Evolutionary conservation across 345 rosid genomes (phyloP).

Genomic region (Toxicodendron radicans): DNA sequence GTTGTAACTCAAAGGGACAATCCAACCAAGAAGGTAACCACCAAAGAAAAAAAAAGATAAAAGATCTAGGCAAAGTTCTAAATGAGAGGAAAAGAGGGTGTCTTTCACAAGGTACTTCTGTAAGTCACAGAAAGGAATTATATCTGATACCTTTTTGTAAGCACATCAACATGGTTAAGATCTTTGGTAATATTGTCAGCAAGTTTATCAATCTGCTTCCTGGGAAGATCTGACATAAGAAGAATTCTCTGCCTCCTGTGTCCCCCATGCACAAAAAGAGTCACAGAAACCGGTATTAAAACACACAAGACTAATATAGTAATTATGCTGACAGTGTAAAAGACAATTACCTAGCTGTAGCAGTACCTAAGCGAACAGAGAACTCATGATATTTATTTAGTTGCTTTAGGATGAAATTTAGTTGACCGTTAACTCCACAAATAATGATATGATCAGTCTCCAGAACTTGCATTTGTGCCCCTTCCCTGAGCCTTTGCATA

Average conservation of each 20-base stretch:
- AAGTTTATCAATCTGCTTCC: constrained; percentile 90
- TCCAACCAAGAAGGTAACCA: neutral
- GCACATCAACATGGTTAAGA: constrained; percentile 80
- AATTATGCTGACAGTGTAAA: constrained; percentile 9
- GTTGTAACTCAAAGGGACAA: neutral
- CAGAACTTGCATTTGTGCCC: constrained; percentile 91
- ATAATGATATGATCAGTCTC: constrained; percentile 91
- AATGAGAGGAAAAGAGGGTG: neutral
- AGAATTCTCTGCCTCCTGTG: constrained; percentile 91
- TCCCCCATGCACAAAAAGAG: constrained; percentile 20
- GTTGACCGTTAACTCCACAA: constrained; percentile 84
- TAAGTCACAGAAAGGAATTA: constrained; percentile 4
- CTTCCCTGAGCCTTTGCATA: constrained; percentile 93
- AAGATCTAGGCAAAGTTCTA: neutral
- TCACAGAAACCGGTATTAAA: constrained; percentile 14
- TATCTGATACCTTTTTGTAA: constrained; percentile 71
- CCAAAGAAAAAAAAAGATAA: neutral
- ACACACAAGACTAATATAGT: neutral
- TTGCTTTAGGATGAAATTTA: constrained; percentile 82
- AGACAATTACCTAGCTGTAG: constrained; percentile 74
- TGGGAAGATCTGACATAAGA: constrained; percentile 92
- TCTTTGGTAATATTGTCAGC: constrained; percentile 78
- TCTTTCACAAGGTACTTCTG: neutral
- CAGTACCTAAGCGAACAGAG: constrained; percentile 91
- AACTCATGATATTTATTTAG: constrained; percentile 83